These are phyloP conservation scores for Blastosporella zonata DNA, from an alignment of 1,284 basidiomycete genomes.

Conservation along the genomic window DNA sequence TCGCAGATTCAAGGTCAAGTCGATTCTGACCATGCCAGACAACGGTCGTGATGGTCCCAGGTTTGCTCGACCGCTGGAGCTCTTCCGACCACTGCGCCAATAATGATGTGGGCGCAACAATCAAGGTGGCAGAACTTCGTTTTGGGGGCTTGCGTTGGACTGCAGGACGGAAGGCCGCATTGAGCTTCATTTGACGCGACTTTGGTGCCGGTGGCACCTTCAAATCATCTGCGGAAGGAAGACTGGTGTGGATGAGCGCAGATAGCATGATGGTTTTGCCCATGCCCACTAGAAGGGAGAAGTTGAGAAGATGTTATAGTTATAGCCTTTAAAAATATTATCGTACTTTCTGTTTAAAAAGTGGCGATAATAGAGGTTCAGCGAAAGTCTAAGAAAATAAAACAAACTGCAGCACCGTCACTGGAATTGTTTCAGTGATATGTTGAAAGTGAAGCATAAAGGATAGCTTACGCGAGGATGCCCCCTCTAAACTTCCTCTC, in stretches of 20 bases:
- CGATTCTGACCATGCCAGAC: constrained; percentile 90
- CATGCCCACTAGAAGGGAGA: constrained; percentile 70
- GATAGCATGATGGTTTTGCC: constrained; percentile 98
- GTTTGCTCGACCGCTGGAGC: constrained; percentile 69
- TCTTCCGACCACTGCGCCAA: constrained; percentile 92
- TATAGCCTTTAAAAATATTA: not conserved
- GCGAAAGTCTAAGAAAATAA: constrained; percentile 1
- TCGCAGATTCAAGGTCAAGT: constrained; percentile 62
- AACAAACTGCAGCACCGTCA: constrained; percentile 46
- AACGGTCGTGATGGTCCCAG: constrained; percentile 65
- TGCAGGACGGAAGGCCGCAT: constrained; percentile 54
- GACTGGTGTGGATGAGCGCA: constrained; percentile 83
- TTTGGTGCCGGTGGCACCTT: constrained; percentile 33
- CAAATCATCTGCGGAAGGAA: constrained; percentile 40
- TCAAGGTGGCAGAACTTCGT: constrained; percentile 70
- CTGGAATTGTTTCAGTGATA: constrained; percentile 29
- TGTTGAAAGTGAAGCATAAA: not conserved
- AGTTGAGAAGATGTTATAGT: not conserved
- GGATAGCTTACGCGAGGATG: constrained; percentile 74
- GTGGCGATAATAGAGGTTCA: constrained; percentile 4
- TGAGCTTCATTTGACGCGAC: constrained; percentile 58
- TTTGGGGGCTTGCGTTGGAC: constrained; percentile 29
- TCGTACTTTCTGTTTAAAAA: constrained; percentile 43
- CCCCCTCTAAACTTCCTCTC: constrained; percentile 82
- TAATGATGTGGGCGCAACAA: constrained; percentile 91